A percentile compares a stretch with the other conserved stretches of the same genome.
These are phyloP conservation scores for Pythium folliculosum DNA, from an alignment of 352 stramenopile species.

Conservation along the genomic window DNA sequence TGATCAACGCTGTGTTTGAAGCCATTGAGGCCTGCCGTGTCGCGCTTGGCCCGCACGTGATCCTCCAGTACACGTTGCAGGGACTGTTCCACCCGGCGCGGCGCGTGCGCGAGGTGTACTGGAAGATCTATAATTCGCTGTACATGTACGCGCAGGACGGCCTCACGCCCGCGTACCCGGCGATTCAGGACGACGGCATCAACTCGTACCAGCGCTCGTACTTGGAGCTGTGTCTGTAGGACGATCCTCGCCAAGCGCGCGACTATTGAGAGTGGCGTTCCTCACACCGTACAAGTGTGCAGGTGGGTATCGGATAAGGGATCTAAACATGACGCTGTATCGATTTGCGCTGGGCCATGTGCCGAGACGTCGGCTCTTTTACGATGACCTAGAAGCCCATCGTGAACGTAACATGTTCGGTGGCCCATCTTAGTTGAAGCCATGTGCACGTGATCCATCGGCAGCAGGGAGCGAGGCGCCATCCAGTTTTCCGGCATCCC, in stretches of 20 bases:
- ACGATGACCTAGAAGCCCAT: background rate
- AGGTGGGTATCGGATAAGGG: background rate
- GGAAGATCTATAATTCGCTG: constrained; percentile 99
- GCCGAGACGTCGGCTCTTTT: constrained; percentile 1
- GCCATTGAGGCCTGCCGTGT: constrained; percentile 98
- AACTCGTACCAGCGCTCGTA: constrained; percentile 96
- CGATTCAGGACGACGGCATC: constrained; percentile 94
- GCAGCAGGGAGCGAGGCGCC: no score
- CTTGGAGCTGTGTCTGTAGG: constrained; percentile 88
- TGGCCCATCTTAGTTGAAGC: background rate
- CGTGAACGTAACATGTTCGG: background rate
- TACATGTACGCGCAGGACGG: constrained; percentile 99
- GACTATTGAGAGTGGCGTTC: constrained; percentile 5
- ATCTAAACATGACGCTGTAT: background rate
- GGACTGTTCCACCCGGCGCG: constrained; percentile 98
- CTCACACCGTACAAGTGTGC: background rate
- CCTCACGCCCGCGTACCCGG: constrained; percentile 97
- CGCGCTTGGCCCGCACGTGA: constrained; percentile 93
- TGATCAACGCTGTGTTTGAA: constrained; percentile 99
- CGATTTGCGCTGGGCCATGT: background rate
- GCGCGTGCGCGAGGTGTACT: constrained; percentile 99
- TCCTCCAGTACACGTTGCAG: constrained; percentile 98
- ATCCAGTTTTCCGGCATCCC: no score
- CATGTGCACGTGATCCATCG: background rate
- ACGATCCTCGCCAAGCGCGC: background rate